Evolutionary conservation across 1,139 yeast species (phyloP), one percentile per base, ranked within the genome.

Genomic region (Sugiyamaella sp.): DNA sequence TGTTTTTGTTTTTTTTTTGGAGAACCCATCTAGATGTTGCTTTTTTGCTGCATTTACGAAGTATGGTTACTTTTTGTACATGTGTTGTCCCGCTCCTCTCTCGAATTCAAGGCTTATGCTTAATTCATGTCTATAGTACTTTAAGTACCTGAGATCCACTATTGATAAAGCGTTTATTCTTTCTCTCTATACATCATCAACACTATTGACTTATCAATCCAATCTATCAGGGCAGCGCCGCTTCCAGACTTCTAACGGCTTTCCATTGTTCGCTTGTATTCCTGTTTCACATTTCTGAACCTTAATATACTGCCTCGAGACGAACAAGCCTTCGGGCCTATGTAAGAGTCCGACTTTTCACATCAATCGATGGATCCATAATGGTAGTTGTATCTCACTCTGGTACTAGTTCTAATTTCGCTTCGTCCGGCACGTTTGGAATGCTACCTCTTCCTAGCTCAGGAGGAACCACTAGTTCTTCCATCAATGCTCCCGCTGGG

Each of bases 101-200:
- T 35, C 8, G 22, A 35, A 16, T 14, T 35, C 40, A 35, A 21
- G 40, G 12, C 40, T 38, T 38, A 38, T 38, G 42, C 42, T 38
- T 38, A 38, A 38, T 38, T 38, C 12, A 38, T 20, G 42, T 38
- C 20, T 38, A 38, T 38, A 38, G n/a, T 20, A 38, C 20, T 38
- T 38, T 19, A 38, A 38, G 42, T 38, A 38, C 42, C 27, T 38
- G 25, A 4, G 42, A 38, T 38, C 42, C 42, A 38, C 42, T 29
- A 29, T 29, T 12, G 35, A 29, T 29, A 38, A 20, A 38, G 14
- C 21, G 21, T 38, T 38, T 38, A 38, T 20, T 38, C 42, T 20
- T 20, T 20, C 22, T 38, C 22, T 17, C 8, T 39, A 29, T 29
- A 29, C 35, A 29, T 29, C 35, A 12, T 29, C 14, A n/a, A n/a